A percentile compares a stretch with the other conserved stretches of the same genome.
These are phyloP conservation scores for Myriosclerotinia scirpicola DNA, from an alignment of 2,329 filamentous ascomycete species.

Conservation along the genomic window DNA sequence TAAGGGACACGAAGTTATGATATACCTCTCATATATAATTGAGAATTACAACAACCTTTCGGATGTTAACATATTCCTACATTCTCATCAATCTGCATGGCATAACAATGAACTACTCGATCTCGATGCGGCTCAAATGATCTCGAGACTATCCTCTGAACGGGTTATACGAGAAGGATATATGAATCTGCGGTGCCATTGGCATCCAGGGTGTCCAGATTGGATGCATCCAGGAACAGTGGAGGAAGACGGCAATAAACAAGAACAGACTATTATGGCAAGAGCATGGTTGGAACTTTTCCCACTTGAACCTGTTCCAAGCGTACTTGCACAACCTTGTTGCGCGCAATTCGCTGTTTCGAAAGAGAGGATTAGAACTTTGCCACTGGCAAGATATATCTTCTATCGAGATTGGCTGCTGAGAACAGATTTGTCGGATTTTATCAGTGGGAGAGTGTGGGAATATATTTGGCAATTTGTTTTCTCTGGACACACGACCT, in stretches of 20 bases:
- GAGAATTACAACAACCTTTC: conserved; percentile 58
- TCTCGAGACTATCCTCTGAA: conserved; percentile 32
- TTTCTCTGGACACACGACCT: conserved; percentile 51
- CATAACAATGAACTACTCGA: conserved; percentile 37
- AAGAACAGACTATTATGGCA: conserved; percentile 28
- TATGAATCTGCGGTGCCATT: conserved; percentile 60
- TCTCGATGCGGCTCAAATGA: conserved; percentile 41
- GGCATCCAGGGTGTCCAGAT: conserved; percentile 55
- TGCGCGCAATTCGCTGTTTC: conserved; percentile 66
- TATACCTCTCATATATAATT: conserved; percentile 56
- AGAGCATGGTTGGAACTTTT: conserved; percentile 43
- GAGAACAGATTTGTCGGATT: conserved; percentile 54
- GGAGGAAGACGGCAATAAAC: conserved; percentile 19
- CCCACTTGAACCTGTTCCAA: conserved; percentile 43
- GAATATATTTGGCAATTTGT: conserved; percentile 68
- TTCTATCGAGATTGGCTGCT: conserved; percentile 60
- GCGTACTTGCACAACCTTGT: conserved; percentile 54
- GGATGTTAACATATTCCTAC: conserved; percentile 39
- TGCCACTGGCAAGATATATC: conserved; percentile 54
- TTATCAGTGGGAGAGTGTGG: conserved; percentile 58
- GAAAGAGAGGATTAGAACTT: conserved; percentile 49
- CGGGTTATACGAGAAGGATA: conserved; percentile 55
- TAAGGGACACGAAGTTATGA: conserved; percentile 38
- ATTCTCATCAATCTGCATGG: conserved; percentile 50
- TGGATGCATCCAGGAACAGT: conserved; percentile 46